Conservation (phyloP, 2,329 filamentous ascomycete genomes). For the Xylariaceae sp. region DNA sequence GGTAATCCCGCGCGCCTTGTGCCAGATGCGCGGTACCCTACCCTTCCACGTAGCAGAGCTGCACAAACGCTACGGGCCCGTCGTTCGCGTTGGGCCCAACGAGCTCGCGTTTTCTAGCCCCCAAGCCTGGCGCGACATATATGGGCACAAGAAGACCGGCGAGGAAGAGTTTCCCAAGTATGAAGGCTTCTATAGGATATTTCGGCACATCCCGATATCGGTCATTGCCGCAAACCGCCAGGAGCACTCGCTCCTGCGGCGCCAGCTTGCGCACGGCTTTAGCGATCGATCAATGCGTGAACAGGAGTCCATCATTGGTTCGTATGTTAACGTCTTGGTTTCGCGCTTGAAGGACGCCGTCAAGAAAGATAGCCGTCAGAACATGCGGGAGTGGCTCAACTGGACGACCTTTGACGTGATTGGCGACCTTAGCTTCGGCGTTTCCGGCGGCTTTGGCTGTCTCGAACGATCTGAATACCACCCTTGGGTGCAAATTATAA, state of each 20-base stretch:
- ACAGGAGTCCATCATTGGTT: constrained; percentile 48
- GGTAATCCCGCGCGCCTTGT: constrained; percentile 25
- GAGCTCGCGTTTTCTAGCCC: constrained; percentile 48
- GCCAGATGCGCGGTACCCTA: constrained; percentile 28
- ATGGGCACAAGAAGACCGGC: constrained; percentile 42
- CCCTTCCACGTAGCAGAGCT: constrained; percentile 32
- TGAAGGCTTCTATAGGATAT: constrained; percentile 33
- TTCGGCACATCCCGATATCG: constrained; percentile 32
- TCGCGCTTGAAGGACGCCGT: constrained; percentile 29
- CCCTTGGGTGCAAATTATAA: constrained; percentile 43
- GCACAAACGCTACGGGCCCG: constrained; percentile 46
- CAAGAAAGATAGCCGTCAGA: constrained; percentile 13
- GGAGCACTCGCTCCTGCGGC: constrained; percentile 41
- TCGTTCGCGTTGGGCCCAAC: constrained; percentile 49
- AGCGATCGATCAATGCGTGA: constrained; percentile 46
- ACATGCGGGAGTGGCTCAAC: constrained; percentile 48
- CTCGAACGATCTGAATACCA: constrained; percentile 41
- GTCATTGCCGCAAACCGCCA: constrained; percentile 40
- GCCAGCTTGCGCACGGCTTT: constrained; percentile 48
- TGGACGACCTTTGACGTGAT: constrained; percentile 51
- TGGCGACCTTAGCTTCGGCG: constrained; percentile 54
- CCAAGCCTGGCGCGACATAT: constrained; percentile 48
- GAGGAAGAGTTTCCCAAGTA: constrained; percentile 40
- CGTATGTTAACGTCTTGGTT: constrained; percentile 46
- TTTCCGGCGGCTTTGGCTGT: constrained; percentile 45